phyloP scores from a whole-genome alignment of 1,284 basidiomycete genomes.

The Rhodotorula sp. region DNA sequence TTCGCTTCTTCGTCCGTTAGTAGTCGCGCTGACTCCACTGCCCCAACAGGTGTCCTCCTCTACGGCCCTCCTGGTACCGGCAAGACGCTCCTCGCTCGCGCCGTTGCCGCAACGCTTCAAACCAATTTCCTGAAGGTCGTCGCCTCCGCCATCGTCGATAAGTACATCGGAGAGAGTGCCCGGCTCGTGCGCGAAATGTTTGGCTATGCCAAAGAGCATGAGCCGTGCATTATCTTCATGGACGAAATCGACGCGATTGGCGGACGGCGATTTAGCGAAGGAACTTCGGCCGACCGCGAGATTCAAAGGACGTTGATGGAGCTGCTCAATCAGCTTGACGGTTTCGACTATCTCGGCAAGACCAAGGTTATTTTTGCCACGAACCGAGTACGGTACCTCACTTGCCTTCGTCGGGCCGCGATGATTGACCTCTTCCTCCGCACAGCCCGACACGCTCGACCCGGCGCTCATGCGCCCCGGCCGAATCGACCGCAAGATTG shows the following conservation, averaged over 20 bases:
- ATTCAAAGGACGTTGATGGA: slow-evolving; percentile 99
- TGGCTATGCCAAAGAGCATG: slow-evolving; percentile 92
- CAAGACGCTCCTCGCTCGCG: slow-evolving; percentile 91
- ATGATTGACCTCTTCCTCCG: neutral
- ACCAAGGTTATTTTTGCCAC: slow-evolving; percentile 99
- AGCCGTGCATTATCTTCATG: slow-evolving; percentile 99
- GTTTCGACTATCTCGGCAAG: slow-evolving; percentile 91
- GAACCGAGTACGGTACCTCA: slow-evolving; percentile 58
- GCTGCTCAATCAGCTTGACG: slow-evolving; percentile 99
- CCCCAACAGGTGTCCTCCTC: slow-evolving; percentile 61
- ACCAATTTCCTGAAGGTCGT: slow-evolving; percentile 99
- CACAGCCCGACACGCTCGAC: slow-evolving; percentile 84
- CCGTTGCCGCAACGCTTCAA: slow-evolving; percentile 90
- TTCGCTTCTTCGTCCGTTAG: neutral
- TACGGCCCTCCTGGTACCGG: slow-evolving; percentile 94
- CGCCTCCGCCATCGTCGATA: slow-evolving; percentile 98
- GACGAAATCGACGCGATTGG: slow-evolving; percentile 99
- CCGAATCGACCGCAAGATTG: slow-evolving; percentile 95
- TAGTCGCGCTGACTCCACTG: neutral
- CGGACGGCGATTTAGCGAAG: slow-evolving; percentile 94
- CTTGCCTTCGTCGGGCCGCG: neutral
- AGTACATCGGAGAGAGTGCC: slow-evolving; percentile 98
- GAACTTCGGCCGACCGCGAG: slow-evolving; percentile 96
- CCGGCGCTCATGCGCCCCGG: slow-evolving; percentile 95
- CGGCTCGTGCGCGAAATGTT: slow-evolving; percentile 97